phyloP scores from a whole-genome alignment of 441 rosid genomes.

The Eutrema salsugineum region DNA sequence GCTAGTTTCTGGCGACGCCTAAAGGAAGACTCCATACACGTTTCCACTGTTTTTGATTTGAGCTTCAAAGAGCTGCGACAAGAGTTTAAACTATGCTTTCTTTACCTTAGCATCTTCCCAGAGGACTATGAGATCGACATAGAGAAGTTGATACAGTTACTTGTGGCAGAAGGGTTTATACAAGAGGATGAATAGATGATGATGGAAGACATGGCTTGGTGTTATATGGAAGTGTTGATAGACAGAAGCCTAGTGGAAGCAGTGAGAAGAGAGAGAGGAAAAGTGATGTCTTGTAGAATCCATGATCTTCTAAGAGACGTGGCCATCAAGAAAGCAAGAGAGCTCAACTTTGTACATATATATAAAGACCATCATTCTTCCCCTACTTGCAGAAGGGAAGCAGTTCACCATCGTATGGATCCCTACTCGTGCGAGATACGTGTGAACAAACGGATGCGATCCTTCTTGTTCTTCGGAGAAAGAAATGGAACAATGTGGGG shows the following conservation, averaged over 20 bases:
- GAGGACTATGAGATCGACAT: conserved; percentile 12
- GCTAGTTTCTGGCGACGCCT: conserved; percentile 18
- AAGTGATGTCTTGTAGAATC: not conserved
- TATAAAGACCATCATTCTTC: not conserved
- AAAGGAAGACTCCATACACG: conserved; percentile 12
- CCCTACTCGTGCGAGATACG: not conserved
- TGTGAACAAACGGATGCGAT: conserved; percentile 15
- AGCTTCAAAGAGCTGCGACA: conserved; percentile 7
- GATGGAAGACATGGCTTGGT: conserved; percentile 15
- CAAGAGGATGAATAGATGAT: not conserved
- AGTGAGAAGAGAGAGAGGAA: not conserved
- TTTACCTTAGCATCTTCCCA: conserved; percentile 19
- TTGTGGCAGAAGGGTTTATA: conserved; percentile 23
- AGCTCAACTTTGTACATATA: conserved; percentile 23
- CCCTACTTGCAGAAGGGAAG: conserved; percentile 21
- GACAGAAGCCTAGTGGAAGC: conserved; percentile 16
- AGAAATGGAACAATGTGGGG: not conserved
- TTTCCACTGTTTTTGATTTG: conserved; percentile 11
- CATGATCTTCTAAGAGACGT: conserved; percentile 24
- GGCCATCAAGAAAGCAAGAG: conserved; percentile 11
- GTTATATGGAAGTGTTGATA: conserved; percentile 7
- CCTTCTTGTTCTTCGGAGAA: conserved; percentile 17
- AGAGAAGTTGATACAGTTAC: not conserved
- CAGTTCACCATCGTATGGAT: conserved; percentile 4
- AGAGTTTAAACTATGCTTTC: conserved; percentile 17